Conservation (phyloP, 768 basidiomycete species). For the Collybia mongolica region DNA sequence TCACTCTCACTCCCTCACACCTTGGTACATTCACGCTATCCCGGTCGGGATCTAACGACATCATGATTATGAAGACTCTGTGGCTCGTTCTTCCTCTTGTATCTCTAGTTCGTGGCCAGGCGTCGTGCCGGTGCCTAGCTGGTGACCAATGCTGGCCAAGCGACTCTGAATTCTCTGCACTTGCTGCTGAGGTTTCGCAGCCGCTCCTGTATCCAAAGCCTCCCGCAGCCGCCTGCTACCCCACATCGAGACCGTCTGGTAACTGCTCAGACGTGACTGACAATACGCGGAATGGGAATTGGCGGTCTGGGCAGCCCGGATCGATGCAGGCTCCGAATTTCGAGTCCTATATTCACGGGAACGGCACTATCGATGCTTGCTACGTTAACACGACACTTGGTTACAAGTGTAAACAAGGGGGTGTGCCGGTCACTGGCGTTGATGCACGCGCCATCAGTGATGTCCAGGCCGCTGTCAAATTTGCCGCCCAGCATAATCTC, state of each 20-base stretch:
- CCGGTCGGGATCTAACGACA: too few relatives aligned
- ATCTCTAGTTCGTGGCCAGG: conserved; percentile 1
- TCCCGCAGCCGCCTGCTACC: conserved; percentile 41
- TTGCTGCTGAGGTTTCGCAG: conserved; percentile 37
- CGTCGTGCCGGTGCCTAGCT: conserved; percentile 35
- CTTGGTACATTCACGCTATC: too few relatives aligned
- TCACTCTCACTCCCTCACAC: too few relatives aligned
- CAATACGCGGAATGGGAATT: conserved; percentile 29
- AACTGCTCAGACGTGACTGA: conserved; percentile 33
- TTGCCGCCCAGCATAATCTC: conserved; percentile 33
- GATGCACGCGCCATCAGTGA: conserved; percentile 36
- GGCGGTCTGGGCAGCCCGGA: conserved; percentile 40
- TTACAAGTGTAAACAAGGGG: conserved; percentile 41
- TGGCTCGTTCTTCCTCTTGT: conserved; percentile 2
- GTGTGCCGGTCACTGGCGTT: conserved; percentile 37
- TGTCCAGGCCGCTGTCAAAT: conserved; percentile 37
- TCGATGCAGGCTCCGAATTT: conserved; percentile 32
- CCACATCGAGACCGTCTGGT: conserved; percentile 27
- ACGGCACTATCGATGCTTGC: conserved; percentile 51
- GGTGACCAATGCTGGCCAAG: conserved; percentile 43
- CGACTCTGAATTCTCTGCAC: conserved; percentile 24
- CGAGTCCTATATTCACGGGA: conserved; percentile 30
- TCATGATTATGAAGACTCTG: background rate
- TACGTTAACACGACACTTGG: conserved; percentile 43
- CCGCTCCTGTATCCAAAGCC: conserved; percentile 41